Percentiles rank a stretch among this genome's conserved stretches.
Conservation (phyloP, 257 asterid genomes). For the Gentiana macrophylla region DNA sequence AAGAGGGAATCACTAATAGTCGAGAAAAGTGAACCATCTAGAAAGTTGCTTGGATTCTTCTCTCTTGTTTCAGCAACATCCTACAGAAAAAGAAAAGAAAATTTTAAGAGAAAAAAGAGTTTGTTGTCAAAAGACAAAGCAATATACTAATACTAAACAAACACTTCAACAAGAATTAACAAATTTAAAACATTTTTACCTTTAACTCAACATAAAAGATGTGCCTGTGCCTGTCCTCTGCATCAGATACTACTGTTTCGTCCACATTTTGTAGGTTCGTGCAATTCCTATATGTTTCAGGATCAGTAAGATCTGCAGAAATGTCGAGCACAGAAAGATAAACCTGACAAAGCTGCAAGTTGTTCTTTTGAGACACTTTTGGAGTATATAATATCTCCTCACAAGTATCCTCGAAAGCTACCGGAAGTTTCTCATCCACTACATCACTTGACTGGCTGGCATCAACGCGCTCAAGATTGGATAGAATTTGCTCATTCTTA, state of each 20-base stretch:
- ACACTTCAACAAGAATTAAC: neutral
- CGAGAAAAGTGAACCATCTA: constrained; percentile 33
- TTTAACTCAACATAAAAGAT: constrained; percentile 60
- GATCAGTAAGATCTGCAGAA: constrained; percentile 73
- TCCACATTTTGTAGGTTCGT: constrained; percentile 35
- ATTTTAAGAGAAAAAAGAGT: neutral
- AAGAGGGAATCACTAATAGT: constrained; percentile 52
- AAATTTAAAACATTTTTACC: constrained; percentile 5
- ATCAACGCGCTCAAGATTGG: constrained; percentile 40
- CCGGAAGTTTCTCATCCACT: constrained; percentile 30
- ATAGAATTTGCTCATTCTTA: constrained; percentile 33
- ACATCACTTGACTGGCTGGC: constrained; percentile 25
- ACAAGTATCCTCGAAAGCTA: constrained; percentile 21
- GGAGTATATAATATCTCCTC: constrained; percentile 21
- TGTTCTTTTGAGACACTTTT: constrained; percentile 35
- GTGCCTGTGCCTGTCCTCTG: constrained; percentile 26
- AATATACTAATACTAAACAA: no score
- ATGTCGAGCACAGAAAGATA: constrained; percentile 81
- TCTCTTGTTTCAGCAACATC: constrained; percentile 30
- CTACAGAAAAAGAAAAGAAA: constrained; percentile 22
- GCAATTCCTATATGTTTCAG: constrained; percentile 57
- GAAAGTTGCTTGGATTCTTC: constrained; percentile 17
- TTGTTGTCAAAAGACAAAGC: no score
- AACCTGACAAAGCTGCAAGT: constrained; percentile 23
- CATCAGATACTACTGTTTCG: constrained; percentile 24